Evolutionary conservation across 371 early-diverging fungal genomes (phyloP).

Genomic region (Mucor circinelloides): DNA sequence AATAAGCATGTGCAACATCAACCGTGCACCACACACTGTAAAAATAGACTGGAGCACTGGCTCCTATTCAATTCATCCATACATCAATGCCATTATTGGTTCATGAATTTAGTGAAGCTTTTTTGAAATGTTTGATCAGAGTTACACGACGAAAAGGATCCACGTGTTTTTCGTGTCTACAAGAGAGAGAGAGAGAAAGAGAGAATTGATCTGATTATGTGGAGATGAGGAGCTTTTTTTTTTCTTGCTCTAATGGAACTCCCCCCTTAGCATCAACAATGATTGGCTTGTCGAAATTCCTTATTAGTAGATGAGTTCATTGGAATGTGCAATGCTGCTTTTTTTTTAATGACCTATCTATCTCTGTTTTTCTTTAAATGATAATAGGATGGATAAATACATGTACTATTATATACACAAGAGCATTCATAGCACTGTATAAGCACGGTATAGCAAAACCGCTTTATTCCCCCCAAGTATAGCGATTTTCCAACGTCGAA

Average conservation of each 20-base stretch:
- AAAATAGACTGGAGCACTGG: not conserved
- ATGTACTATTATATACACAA: not conserved
- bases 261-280: not conserved
- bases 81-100: not conserved
- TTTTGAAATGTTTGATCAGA: not conserved
- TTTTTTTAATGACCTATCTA: slow-evolving; percentile 1
- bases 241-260: too few relatives aligned
- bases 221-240: not conserved
- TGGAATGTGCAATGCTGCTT: not conserved
- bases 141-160: not conserved
- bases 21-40: slow-evolving; percentile 17
- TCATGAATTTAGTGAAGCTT: not conserved
- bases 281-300: not conserved
- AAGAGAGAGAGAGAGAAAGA: not conserved
- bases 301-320: not conserved
- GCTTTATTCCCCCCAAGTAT: too few relatives aligned
- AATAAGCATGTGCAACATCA: slow-evolving; percentile 10
- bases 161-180: not conserved
- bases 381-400: not conserved
- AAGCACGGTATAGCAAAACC: too few relatives aligned
- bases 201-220: not conserved
- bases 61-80: not conserved
- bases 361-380: not conserved
- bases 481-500: too few relatives aligned
- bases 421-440: too few relatives aligned